phyloP scores from a whole-genome alignment of 805 yeast genomes.

The Metschnikowia santaceciliae region DNA sequence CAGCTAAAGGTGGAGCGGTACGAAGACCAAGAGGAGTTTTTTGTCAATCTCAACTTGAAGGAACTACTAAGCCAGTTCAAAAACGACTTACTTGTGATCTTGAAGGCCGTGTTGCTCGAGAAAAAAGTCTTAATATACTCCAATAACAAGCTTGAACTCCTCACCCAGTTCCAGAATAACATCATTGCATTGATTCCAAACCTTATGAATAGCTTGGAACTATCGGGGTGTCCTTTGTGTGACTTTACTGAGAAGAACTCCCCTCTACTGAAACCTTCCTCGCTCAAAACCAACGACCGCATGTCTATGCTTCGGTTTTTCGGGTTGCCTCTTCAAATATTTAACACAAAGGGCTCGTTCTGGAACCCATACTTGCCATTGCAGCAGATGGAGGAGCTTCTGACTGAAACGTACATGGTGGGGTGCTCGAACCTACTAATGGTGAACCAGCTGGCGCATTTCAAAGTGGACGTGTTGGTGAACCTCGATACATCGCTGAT shows the following conservation, averaged over 20 bases:
- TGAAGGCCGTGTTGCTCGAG: conserved; percentile 78
- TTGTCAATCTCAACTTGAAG: conserved; percentile 68
- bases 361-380: conserved; percentile 93
- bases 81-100: conserved; percentile 55
- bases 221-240: conserved; percentile 75
- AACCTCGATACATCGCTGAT: conserved; percentile 59
- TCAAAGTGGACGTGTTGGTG: conserved; percentile 66
- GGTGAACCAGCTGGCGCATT: conserved; percentile 54
- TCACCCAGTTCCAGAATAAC: conserved; percentile 82
- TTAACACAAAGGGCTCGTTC: conserved; percentile 75
- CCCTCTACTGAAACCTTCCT: conserved; percentile 52
- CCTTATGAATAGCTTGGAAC: conserved; percentile 64
- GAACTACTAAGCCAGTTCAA: conserved; percentile 58
- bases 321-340: conserved; percentile 84
- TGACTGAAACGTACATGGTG: conserved; percentile 61
- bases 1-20: conserved; percentile 19
- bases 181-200: conserved; percentile 81
- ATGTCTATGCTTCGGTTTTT: conserved; percentile 71
- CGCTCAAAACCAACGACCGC: conserved; percentile 74
- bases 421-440: conserved; percentile 88
- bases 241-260: conserved; percentile 47
- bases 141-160: conserved; percentile 64
- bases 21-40: conserved; percentile 36
- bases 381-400: conserved; percentile 80
- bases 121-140: conserved; percentile 72